Conservation (phyloP, 352 stramenopile genomes). For the Phytophthora pini region DNA sequence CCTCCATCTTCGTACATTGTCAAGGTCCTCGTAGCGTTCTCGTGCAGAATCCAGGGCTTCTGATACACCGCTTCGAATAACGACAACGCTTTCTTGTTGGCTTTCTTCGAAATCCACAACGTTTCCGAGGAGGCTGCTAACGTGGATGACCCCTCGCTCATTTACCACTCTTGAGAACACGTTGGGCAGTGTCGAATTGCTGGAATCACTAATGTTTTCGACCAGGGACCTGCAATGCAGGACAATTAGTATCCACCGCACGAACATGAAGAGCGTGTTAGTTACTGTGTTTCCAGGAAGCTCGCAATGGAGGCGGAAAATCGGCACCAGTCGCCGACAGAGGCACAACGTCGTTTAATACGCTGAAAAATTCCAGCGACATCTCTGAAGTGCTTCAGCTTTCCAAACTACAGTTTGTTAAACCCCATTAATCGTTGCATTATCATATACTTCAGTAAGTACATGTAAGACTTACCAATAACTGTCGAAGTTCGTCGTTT, state of each 20-base stretch:
- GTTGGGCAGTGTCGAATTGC: slow-evolving; percentile 29
- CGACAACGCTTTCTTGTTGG: slow-evolving; percentile 55
- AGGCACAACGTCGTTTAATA: slow-evolving; percentile 71
- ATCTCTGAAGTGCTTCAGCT: slow-evolving; percentile 74
- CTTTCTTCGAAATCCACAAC: slow-evolving; percentile 88
- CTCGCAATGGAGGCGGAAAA: slow-evolving; percentile 63
- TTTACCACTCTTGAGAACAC: slow-evolving; percentile 41
- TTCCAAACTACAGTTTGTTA: slow-evolving; percentile 46
- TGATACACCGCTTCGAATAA: slow-evolving; percentile 80
- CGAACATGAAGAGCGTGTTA: neutral
- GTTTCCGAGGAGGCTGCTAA: slow-evolving; percentile 84
- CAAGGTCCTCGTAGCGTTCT: slow-evolving; percentile 80
- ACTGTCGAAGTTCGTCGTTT: slow-evolving; percentile 65
- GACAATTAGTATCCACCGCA: neutral
- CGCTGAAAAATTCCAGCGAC: slow-evolving; percentile 64
- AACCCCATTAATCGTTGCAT: neutral
- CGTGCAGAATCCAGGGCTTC: slow-evolving; percentile 72
- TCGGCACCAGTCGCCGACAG: slow-evolving; percentile 70
- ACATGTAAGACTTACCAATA: slow-evolving; percentile 45
- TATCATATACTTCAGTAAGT: neutral
- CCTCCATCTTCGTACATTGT: slow-evolving; percentile 58
- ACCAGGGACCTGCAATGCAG: slow-evolving; percentile 35
- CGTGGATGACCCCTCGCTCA: slow-evolving; percentile 57
- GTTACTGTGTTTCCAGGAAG: slow-evolving; percentile 71
- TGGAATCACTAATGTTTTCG: slow-evolving; percentile 19